These are phyloP conservation scores for Aegilops umbellulata DNA, from an alignment of 176 grass and related monocot genomes.

Conservation along the genomic window DNA sequence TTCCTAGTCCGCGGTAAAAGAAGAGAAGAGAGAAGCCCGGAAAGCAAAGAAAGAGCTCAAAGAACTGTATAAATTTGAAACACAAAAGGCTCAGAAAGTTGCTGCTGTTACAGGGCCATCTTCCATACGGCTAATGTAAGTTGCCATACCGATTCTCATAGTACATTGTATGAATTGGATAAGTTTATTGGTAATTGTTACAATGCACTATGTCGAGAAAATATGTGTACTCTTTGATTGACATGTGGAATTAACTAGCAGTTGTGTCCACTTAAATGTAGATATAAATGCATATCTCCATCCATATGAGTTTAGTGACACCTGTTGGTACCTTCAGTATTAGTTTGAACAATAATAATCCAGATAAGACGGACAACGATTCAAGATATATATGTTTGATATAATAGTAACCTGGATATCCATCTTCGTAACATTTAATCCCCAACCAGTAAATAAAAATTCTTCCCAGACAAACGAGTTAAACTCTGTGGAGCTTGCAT, in stretches of 20 bases:
- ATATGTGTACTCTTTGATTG: background rate
- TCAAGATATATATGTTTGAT: background rate
- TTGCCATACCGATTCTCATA: background rate
- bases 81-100: slow-evolving; percentile 82
- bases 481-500: background rate
- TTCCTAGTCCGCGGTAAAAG: slow-evolving; percentile 70
- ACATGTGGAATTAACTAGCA: background rate
- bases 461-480: background rate
- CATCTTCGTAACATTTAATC: background rate
- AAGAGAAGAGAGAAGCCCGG: slow-evolving; percentile 78
- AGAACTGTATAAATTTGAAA: slow-evolving; percentile 83
- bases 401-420: background rate
- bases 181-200: background rate
- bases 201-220: background rate
- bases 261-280: background rate
- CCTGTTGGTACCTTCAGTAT: background rate
- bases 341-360: background rate
- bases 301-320: background rate
- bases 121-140: slow-evolving; percentile 79
- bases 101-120: slow-evolving; percentile 84
- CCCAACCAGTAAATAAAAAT: background rate
- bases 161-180: background rate
- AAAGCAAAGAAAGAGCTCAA: slow-evolving; percentile 90
- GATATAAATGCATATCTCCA: background rate
- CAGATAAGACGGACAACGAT: background rate